phyloP scores from a whole-genome alignment of 225 moss, liverwort and hornwort genomes.

The Ulota crispa region DNA sequence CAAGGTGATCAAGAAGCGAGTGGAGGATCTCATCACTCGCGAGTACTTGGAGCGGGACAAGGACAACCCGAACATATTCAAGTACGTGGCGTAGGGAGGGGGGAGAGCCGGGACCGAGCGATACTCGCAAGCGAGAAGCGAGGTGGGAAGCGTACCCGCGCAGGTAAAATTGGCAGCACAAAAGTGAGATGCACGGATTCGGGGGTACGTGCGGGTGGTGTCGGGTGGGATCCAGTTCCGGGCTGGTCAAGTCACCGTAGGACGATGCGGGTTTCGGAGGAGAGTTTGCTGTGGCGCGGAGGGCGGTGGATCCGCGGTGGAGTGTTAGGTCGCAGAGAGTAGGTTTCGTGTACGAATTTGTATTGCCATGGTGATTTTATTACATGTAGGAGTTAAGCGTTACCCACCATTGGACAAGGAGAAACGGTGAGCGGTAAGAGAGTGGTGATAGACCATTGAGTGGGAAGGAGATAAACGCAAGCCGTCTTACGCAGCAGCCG shows the following conservation, averaged over 20 bases:
- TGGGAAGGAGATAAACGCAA: conserved; percentile 39
- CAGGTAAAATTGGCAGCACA: background rate
- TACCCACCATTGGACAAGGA: background rate
- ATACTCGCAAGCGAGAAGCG: background rate
- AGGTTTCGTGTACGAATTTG: conserved; percentile 27
- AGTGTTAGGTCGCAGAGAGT: conserved; percentile 9
- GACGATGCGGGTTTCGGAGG: conserved; percentile 14
- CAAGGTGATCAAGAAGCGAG: conserved; percentile 90
- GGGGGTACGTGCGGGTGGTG: background rate
- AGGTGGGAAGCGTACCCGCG: background rate
- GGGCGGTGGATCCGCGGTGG: background rate
- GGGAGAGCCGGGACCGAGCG: background rate
- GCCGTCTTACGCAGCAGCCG: conserved; percentile 26
- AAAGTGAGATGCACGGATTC: background rate
- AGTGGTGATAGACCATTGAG: conserved; percentile 1
- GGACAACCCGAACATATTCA: conserved; percentile 91
- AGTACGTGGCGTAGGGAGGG: conserved; percentile 62
- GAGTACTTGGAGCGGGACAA: conserved; percentile 92
- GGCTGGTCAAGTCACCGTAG: conserved; percentile 4
- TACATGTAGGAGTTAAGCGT: conserved; percentile 14
- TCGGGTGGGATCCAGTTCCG: background rate
- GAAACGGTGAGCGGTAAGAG: conserved; percentile 8
- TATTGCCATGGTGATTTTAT: conserved; percentile 37
- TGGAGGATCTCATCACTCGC: conserved; percentile 86
- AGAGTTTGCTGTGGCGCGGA: too few relatives aligned